These are phyloP conservation scores for Westerdykella ornata DNA, from an alignment of 2,329 filamentous ascomycete genomes.

Conservation along the genomic window DNA sequence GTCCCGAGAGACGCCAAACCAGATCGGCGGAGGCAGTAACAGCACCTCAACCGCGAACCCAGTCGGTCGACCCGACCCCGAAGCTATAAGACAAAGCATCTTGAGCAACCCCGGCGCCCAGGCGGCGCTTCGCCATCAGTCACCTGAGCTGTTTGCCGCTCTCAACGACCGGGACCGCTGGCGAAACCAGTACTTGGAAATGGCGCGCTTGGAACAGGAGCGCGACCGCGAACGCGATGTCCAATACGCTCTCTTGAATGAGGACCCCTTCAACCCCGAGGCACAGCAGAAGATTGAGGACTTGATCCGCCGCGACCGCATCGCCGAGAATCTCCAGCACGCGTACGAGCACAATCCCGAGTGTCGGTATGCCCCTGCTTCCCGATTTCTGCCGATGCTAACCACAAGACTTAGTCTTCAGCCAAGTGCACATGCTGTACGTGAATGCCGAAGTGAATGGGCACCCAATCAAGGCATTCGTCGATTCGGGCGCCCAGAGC, in stretches of 20 bases:
- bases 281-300: constrained; percentile 90
- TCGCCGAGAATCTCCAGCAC: constrained; percentile 92
- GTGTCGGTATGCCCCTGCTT: constrained; percentile 52
- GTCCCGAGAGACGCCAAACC: constrained; percentile 5
- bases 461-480: constrained; percentile 85
- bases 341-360: constrained; percentile 97
- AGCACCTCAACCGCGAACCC: no score
- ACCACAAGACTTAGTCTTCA: constrained; percentile 62
- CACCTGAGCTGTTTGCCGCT: constrained; percentile 69
- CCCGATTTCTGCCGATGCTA: constrained; percentile 6
- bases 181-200: constrained; percentile 61
- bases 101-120: constrained; percentile 70
- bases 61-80: constrained; percentile 50
- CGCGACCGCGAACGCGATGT: constrained; percentile 71
- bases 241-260: constrained; percentile 78
- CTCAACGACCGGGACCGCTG: constrained; percentile 72
- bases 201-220: constrained; percentile 63
- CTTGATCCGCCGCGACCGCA: constrained; percentile 89
- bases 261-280: constrained; percentile 89
- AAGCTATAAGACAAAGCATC: constrained; percentile 75
- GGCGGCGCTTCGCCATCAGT: constrained; percentile 61
- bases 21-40: not conserved
- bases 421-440: constrained; percentile 91
- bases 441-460: constrained; percentile 93
- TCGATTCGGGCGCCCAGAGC: constrained; percentile 94